These are phyloP conservation scores for Turritis glabra DNA, from an alignment of 345 rosid genomes.

Conservation along the genomic window DNA sequence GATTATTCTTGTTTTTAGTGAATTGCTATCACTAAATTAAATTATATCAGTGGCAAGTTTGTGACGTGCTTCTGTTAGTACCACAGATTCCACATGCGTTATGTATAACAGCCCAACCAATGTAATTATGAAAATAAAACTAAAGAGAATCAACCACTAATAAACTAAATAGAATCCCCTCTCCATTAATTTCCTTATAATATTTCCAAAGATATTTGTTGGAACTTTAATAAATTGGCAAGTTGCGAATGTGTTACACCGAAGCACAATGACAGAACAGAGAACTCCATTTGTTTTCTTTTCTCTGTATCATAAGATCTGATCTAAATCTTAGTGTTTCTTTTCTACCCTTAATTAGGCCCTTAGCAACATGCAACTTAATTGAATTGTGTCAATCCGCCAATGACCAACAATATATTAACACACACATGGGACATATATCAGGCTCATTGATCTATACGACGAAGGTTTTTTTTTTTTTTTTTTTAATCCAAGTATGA, in stretches of 20 bases:
- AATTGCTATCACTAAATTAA: slow-evolving; percentile 18
- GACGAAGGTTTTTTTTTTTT: not conserved
- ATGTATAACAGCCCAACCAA: slow-evolving; percentile 16
- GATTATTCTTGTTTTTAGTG: slow-evolving; percentile 16
- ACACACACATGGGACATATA: not conserved
- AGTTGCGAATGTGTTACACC: slow-evolving; percentile 14
- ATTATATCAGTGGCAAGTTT: not conserved
- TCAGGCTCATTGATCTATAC: not conserved
- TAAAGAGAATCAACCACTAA: slow-evolving; percentile 7
- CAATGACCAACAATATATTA: not conserved
- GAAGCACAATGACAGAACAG: slow-evolving; percentile 9
- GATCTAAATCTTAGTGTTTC: not conserved
- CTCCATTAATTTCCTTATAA: not conserved
- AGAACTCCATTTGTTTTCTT: not conserved
- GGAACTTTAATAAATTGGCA: not conserved
- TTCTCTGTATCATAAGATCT: not conserved
- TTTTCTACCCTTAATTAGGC: not conserved
- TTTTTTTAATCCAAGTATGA: not conserved
- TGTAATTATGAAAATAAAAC: not conserved
- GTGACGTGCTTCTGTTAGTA: not conserved
- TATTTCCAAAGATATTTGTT: slow-evolving; percentile 7
- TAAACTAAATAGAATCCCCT: not conserved
- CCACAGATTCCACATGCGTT: slow-evolving; percentile 22
- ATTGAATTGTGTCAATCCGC: not conserved
- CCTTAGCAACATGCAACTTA: not conserved